Evolutionary conservation across 768 basidiomycete species (phyloP).

Genomic region (Boletus subcaerulescens): DNA sequence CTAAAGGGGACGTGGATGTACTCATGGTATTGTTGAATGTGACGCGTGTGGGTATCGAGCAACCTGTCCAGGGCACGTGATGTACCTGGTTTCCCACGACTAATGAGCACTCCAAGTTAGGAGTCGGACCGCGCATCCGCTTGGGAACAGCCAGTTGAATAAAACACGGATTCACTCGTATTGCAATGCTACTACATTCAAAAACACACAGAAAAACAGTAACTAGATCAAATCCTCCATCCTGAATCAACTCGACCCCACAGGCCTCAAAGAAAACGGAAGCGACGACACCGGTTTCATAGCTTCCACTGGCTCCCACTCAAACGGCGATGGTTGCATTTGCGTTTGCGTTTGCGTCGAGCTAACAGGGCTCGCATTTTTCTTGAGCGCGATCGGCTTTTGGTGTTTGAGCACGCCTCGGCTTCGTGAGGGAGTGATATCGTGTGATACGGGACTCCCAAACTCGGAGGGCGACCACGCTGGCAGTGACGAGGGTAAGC

Average conservation of each 20-base stretch:
- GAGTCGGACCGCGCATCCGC: too few relatives aligned
- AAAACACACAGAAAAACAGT: too few relatives aligned
- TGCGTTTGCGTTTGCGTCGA: not conserved
- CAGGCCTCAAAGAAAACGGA: conserved; percentile 24
- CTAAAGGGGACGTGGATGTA: too few relatives aligned
- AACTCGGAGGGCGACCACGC: conserved; percentile 24
- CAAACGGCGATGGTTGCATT: conserved; percentile 9
- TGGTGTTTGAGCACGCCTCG: conserved; percentile 30
- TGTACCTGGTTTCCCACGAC: too few relatives aligned
- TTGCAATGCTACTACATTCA: too few relatives aligned
- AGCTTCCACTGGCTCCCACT: conserved; percentile 26
- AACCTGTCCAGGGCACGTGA: too few relatives aligned
- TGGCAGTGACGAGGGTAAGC: conserved; percentile 23
- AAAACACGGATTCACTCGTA: too few relatives aligned
- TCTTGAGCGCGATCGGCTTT: conserved; percentile 34
- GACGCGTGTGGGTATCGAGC: too few relatives aligned
- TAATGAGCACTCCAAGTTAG: too few relatives aligned
- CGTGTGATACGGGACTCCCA: conserved; percentile 12
- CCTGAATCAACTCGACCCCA: conserved; percentile 10
- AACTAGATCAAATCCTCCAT: too few relatives aligned
- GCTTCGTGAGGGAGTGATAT: conserved; percentile 21
- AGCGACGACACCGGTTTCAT: conserved; percentile 21
- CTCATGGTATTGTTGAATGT: too few relatives aligned
- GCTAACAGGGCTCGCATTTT: conserved; percentile 8
- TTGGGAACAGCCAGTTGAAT: too few relatives aligned